These are phyloP conservation scores for Cytospora schulzeri DNA, from an alignment of 2,329 filamentous ascomycete genomes.

Conservation along the genomic window DNA sequence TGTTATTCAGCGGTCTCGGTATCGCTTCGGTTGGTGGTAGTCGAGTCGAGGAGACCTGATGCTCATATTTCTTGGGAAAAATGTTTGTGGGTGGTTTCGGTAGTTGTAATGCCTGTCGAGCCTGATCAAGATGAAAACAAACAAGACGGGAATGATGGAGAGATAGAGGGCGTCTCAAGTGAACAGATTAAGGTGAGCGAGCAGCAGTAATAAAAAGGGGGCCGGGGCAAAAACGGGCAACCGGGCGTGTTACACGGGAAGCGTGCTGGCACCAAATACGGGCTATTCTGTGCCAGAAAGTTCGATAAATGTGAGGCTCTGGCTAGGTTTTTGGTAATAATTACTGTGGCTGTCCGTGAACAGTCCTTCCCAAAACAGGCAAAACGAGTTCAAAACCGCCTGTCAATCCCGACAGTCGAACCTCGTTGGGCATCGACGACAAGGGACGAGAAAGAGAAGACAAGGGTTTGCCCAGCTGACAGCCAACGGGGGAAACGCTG, in stretches of 20 bases:
- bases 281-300: not conserved
- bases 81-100: not conserved
- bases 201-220: conserved; percentile 23
- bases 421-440: conserved; percentile 28
- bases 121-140: not conserved
- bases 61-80: conserved; percentile 23
- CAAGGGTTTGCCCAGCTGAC: conserved; percentile 14
- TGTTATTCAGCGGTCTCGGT: conserved; percentile 24
- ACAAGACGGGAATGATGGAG: not conserved
- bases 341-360: conserved; percentile 5
- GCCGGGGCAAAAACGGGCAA: conserved; percentile 4
- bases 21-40: conserved; percentile 24
- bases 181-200: conserved; percentile 20
- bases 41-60: conserved; percentile 15
- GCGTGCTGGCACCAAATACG: not conserved
- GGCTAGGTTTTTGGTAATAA: conserved; percentile 10
- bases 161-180: not conserved
- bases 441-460: not conserved
- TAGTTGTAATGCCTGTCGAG: conserved; percentile 8
- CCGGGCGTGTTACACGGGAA: conserved; percentile 5
- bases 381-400: conserved; percentile 12
- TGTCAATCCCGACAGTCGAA: conserved; percentile 17
- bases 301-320: conserved; percentile 19
- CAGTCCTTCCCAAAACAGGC: conserved; percentile 16
- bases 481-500: conserved; percentile 28